Conservation (phyloP, 177 flowering plant species). For the Vitis hybrid region DNA sequence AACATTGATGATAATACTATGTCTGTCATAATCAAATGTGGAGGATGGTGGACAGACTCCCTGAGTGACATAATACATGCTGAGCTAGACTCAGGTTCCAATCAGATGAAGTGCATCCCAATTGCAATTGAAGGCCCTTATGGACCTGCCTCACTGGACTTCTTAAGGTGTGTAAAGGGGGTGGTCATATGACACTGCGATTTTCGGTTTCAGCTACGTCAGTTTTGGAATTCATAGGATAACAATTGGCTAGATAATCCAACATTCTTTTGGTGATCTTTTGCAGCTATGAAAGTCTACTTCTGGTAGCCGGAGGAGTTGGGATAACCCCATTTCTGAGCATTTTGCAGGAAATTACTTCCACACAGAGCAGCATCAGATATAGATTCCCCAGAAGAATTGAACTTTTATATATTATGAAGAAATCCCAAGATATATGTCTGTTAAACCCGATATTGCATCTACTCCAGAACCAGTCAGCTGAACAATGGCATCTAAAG, state of each 20-base stretch:
- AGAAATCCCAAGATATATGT: slow-evolving; percentile 54
- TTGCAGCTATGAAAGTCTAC: slow-evolving; percentile 71
- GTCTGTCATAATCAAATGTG: slow-evolving; percentile 62
- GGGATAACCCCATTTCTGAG: slow-evolving; percentile 90
- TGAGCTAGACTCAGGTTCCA: slow-evolving; percentile 27
- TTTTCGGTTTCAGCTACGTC: not conserved
- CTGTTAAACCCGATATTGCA: slow-evolving; percentile 50
- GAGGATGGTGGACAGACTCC: slow-evolving; percentile 69
- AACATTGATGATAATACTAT: slow-evolving; percentile 44
- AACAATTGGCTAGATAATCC: too few species aligned
- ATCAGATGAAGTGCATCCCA: slow-evolving; percentile 41
- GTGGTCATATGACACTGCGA: not conserved
- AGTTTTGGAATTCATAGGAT: not conserved
- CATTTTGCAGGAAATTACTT: slow-evolving; percentile 61
- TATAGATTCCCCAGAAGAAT: slow-evolving; percentile 35
- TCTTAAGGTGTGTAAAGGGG: slow-evolving; percentile 48
- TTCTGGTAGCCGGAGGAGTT: slow-evolving; percentile 78
- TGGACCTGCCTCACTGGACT: slow-evolving; percentile 64
- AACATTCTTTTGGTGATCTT: not conserved
- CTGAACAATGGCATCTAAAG: slow-evolving; percentile 31
- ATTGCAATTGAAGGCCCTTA: slow-evolving; percentile 85
- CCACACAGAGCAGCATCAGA: slow-evolving; percentile 18
- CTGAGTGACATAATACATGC: slow-evolving; percentile 44
- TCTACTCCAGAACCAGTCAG: slow-evolving; percentile 34
- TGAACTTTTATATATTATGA: slow-evolving; percentile 54